Base-by-base conservation (phyloP, 1,284 basidiomycete genomes). In the Meripilus lineatus region DNA sequence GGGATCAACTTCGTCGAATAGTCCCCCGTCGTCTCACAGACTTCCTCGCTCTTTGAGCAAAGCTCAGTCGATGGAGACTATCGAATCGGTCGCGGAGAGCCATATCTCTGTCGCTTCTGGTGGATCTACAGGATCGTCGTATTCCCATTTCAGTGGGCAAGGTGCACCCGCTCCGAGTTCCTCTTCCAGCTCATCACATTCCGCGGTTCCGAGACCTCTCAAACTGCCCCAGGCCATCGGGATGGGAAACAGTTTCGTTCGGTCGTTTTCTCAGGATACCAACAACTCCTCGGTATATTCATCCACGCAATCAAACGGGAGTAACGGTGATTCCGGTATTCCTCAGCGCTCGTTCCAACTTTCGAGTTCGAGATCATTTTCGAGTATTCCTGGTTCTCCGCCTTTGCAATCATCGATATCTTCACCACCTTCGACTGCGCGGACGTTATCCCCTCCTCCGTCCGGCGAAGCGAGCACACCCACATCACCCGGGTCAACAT, bases 201-300 rank as follows among this genome's bases (percentile, higher is more conserved):
- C 39, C n/a, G 38, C 41, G 13, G 50, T 45, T 18, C 48, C 45
- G 11, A 45, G 50, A 18, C 50, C 50, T 5, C 43, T 52, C 22
- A 48, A 42, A 17, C 46, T 52, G 2, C 48, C 44, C 2, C 48
- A 52, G 24, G 38, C 25, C 3, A 42, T 40, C 20, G 44, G 32
- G 2, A 11, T 44, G 28, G n/a, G n/a, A n/a, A 32, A 34, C 4
- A 3, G 32, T 4, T 28, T 45, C 4, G 10, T 37, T 13, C 50
- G 46, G 22, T 40, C 47, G 1, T 45, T 46, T 34, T 46, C 50
- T 11, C 47, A 47, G 17, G 42, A 47, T 35, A 21, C 21, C 32
- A 24, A 15, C 33, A 40, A 14, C 14, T 33, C 22, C 8, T 28
- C 33, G n/a, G 7, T 15, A 6, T 35, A 13, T 28, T 25, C 33